phyloP scores from a whole-genome alignment of 2,329 filamentous ascomycete species.

The Aurifilum marmelostoma region DNA sequence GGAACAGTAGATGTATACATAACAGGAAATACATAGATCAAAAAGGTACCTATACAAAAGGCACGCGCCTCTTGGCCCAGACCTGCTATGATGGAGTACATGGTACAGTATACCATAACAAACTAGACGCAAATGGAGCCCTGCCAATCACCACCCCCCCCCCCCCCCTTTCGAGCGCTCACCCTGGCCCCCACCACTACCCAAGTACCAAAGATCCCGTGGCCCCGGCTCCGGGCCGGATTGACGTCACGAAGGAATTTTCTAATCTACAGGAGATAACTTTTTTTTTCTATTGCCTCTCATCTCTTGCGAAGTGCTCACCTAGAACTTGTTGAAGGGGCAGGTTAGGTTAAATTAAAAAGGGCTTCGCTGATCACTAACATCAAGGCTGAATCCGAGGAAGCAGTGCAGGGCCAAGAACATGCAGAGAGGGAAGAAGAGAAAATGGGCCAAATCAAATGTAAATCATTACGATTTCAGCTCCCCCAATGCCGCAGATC shows the following conservation, averaged over 20 bases:
- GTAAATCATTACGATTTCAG: background rate
- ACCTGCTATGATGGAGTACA: too few relatives aligned
- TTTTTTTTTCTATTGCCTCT: too few relatives aligned
- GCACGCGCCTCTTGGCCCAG: too few relatives aligned
- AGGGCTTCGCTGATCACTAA: too few relatives aligned
- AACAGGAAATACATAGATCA: background rate
- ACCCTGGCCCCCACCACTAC: background rate
- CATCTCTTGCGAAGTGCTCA: too few relatives aligned
- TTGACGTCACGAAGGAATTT: conserved; percentile 6
- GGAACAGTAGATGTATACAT: background rate
- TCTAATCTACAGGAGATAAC: background rate
- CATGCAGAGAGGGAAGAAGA: background rate
- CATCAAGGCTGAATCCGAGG: too few relatives aligned
- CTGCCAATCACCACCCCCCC: too few relatives aligned
- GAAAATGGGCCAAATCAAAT: background rate
- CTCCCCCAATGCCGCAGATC: background rate
- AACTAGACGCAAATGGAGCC: background rate
- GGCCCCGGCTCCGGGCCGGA: background rate
- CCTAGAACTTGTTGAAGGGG: background rate
- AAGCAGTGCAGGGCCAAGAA: too few relatives aligned
- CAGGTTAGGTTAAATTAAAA: too few relatives aligned
- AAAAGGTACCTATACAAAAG: too few relatives aligned
- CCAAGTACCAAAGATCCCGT: background rate
- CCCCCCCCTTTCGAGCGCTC: too few relatives aligned
- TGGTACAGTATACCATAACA: background rate